A percentile compares a stretch with the other conserved stretches of the same genome.
Conservation (phyloP, 768 basidiomycete species). For the Amylocystis lapponica region DNA sequence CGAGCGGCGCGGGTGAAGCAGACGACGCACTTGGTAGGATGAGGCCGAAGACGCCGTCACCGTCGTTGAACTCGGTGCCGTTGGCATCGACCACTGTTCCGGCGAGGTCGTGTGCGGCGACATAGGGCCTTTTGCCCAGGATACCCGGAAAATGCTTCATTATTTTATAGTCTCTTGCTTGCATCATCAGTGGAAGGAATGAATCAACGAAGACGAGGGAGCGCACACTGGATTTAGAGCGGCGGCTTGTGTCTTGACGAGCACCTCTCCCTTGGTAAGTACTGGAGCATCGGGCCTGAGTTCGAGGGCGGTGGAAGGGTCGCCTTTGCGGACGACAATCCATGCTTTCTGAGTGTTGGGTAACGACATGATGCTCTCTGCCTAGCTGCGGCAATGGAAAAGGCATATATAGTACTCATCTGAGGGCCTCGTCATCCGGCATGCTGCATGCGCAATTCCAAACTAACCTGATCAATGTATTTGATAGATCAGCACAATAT, state of each 20-base stretch:
- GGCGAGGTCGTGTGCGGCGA: conserved; percentile 57
- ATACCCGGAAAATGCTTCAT: conserved; percentile 45
- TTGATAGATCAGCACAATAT: background rate
- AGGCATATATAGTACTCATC: background rate
- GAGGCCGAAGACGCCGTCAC: conserved; percentile 62
- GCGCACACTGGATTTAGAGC: conserved; percentile 67
- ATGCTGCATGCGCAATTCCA: background rate
- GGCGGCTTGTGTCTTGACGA: conserved; percentile 46
- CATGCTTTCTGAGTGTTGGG: conserved; percentile 23
- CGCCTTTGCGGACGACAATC: conserved; percentile 22
- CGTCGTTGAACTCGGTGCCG: conserved; percentile 44
- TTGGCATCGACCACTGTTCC: conserved; percentile 57
- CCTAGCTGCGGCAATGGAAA: background rate
- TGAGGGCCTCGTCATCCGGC: background rate
- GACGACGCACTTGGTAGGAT: conserved; percentile 33
- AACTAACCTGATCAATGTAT: background rate
- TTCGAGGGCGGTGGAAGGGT: conserved; percentile 24
- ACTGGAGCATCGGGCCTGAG: conserved; percentile 23
- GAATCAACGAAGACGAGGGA: background rate
- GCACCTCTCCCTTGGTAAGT: conserved; percentile 36
- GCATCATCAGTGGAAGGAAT: background rate
- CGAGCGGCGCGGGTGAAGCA: background rate
- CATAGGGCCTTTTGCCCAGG: conserved; percentile 40
- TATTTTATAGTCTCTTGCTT: conserved; percentile 50
- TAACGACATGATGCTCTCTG: conserved; percentile 3